Evolutionary conservation across 2,329 filamentous ascomycete species (phyloP).

Genomic region (Microdochium bolleyi): DNA sequence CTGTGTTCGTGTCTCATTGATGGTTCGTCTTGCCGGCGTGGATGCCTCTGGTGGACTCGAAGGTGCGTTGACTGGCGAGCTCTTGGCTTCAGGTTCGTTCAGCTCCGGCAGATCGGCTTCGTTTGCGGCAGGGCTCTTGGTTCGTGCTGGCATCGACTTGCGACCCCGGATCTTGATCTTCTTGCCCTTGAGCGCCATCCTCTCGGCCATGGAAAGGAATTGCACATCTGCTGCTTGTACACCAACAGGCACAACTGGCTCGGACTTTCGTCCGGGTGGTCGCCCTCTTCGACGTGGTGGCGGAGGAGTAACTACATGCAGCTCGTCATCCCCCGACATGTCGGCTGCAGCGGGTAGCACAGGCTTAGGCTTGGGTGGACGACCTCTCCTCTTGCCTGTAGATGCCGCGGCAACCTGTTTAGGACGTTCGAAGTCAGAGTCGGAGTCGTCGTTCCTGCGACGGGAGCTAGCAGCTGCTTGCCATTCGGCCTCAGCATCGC

Average conservation of each 20-base stretch:
- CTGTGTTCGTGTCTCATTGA: neutral
- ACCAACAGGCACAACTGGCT: constrained; percentile 4
- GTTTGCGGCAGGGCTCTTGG: neutral
- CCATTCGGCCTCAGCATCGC: neutral
- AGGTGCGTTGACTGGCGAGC: neutral
- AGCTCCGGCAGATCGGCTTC: neutral
- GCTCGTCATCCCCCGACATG: constrained; percentile 10
- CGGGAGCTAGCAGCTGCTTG: neutral
- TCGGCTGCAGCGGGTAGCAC: neutral
- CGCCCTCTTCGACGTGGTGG: constrained; percentile 2
- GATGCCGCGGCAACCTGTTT: neutral
- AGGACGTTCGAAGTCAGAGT: neutral
- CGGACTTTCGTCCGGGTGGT: constrained; percentile 2
- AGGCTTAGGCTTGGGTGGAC: constrained; percentile 7
- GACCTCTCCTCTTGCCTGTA: constrained; percentile 1
- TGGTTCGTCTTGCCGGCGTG: neutral
- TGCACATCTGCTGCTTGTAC: constrained; percentile 12
- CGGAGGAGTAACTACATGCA: constrained; percentile 4
- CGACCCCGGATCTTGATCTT: constrained; percentile 41
- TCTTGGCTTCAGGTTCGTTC: neutral
- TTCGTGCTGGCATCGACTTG: constrained; percentile 9
- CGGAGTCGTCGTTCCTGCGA: neutral
- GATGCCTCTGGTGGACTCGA: neutral
- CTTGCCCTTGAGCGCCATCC: constrained; percentile 45
- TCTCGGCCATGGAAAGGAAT: constrained; percentile 48